phyloP scores from a whole-genome alignment of 176 grass and related monocot genomes.

The Avena eriantha region DNA sequence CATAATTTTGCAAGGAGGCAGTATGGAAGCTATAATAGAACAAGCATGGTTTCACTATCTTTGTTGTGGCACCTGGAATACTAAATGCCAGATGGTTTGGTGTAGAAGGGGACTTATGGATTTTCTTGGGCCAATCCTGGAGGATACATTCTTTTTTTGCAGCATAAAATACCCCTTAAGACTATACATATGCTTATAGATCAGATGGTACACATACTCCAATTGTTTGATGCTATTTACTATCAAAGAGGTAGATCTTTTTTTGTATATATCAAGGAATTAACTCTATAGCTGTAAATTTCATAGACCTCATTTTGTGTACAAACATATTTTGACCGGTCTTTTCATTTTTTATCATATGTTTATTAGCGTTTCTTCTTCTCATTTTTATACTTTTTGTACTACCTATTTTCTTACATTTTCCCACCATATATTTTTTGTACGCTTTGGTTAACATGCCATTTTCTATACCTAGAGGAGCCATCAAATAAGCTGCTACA shows the following conservation, averaged over 20 bases:
- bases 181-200: conserved; percentile 94
- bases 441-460: too few species aligned
- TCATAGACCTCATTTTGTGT: too few species aligned
- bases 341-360: neutral
- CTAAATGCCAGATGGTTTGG: too few species aligned
- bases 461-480: too few species aligned
- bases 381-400: neutral
- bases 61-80: neutral
- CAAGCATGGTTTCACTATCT: conserved; percentile 37
- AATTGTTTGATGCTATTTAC: neutral
- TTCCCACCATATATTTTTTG: too few species aligned
- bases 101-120: conserved; percentile 78
- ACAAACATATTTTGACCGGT: neutral
- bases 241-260: neutral
- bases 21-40: too few species aligned
- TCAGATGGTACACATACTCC: conserved; percentile 68
- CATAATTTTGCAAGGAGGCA: too few species aligned
- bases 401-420: neutral
- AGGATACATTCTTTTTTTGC: conserved; percentile 94
- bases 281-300: neutral
- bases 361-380: neutral
- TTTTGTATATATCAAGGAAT: conserved; percentile 14
- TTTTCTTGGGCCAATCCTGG: conserved; percentile 87
- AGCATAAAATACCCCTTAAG: conserved; percentile 93
- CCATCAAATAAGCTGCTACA: too few species aligned